Evolutionary conservation across 2,329 filamentous ascomycete species (phyloP).

Genomic region (Alternaria sp.): DNA sequence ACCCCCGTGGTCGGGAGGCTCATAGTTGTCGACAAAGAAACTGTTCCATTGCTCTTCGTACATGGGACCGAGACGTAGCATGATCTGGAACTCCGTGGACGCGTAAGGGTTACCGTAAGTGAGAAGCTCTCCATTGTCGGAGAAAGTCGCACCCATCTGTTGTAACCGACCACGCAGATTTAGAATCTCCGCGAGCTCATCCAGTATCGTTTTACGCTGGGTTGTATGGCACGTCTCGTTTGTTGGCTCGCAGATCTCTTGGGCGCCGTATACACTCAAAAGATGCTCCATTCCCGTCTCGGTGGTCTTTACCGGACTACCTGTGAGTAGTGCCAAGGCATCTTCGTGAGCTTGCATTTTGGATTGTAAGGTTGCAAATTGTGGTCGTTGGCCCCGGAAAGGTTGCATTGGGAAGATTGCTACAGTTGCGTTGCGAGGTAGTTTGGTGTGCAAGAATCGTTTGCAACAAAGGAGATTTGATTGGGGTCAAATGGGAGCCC

Average conservation of each 20-base stretch:
- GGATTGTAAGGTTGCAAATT: background rate
- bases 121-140: conserved; percentile 6
- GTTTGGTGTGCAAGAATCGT: background rate
- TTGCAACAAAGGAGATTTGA: background rate
- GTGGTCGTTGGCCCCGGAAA: too few relatives aligned
- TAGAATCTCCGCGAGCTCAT: background rate
- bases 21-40: conserved; percentile 1
- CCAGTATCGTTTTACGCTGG: background rate
- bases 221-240: background rate
- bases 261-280: background rate
- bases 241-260: background rate
- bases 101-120: conserved; percentile 13
- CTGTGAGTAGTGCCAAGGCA: background rate
- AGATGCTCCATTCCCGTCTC: background rate
- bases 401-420: background rate
- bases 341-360: background rate
- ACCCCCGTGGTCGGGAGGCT: background rate
- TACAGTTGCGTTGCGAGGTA: background rate
- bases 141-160: conserved; percentile 11
- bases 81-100: conserved; percentile 6
- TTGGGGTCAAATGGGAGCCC: background rate
- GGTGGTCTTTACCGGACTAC: background rate
- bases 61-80: conserved; percentile 11
- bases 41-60: conserved; percentile 15
- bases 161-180: conserved; percentile 9